phyloP scores from a whole-genome alignment of 2,329 filamentous ascomycete species.

The Ceratocystis destructans region DNA sequence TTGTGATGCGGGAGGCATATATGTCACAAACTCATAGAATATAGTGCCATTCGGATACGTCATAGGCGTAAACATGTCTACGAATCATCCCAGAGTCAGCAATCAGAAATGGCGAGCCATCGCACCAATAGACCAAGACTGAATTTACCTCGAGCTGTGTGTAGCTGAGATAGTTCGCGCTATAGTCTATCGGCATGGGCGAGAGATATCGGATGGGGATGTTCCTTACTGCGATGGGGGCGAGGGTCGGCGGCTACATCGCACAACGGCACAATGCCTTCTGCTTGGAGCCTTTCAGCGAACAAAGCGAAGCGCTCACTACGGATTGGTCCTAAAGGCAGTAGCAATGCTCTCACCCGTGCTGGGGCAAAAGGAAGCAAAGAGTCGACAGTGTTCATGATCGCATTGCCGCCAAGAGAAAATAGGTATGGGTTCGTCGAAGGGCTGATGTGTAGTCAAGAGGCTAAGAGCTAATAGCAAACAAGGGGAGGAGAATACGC shows the following conservation, averaged over 20 bases:
- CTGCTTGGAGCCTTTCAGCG: conserved; percentile 59
- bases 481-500: not conserved
- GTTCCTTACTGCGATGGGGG: conserved; percentile 64
- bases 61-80: conserved; percentile 87
- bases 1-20: conserved; percentile 66
- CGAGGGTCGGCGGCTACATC: conserved; percentile 76
- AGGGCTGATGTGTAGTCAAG: not conserved
- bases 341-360: conserved; percentile 72
- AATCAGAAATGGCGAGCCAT: not conserved
- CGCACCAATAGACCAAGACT: not conserved
- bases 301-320: conserved; percentile 67
- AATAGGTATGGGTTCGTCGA: not conserved
- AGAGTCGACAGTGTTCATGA: conserved; percentile 68
- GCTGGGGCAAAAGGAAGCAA: conserved; percentile 84
- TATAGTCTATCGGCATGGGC: not conserved
- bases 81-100: conserved; percentile 18
- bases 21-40: conserved; percentile 74
- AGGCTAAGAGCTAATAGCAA: not conserved
- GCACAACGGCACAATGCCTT: conserved; percentile 70
- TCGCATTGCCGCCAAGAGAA: conserved; percentile 32
- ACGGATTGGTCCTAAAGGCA: conserved; percentile 78
- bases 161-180: not conserved
- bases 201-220: not conserved
- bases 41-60: conserved; percentile 77
- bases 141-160: not conserved